Percentiles rank a stretch among this genome's conserved stretches.
Conservation (phyloP, 257 asterid species). For the Nicotiana sylvestris region DNA sequence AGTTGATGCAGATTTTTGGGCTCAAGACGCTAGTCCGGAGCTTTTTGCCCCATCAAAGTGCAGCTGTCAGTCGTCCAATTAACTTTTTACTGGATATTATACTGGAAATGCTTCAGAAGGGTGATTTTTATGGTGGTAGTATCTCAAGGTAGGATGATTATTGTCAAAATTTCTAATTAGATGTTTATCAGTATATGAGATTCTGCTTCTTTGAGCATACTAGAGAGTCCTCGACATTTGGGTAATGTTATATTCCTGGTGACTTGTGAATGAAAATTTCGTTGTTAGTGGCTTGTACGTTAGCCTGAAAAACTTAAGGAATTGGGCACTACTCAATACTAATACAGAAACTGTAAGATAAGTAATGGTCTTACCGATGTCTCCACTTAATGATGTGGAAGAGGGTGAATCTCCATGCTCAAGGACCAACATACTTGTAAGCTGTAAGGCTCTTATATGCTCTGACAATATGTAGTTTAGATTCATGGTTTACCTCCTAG, state of each 20-base stretch:
- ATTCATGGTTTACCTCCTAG: background rate
- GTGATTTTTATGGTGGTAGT: slow-evolving; percentile 36
- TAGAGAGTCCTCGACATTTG: background rate
- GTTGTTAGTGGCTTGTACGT: background rate
- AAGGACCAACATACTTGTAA: background rate
- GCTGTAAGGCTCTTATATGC: background rate
- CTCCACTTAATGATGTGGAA: background rate
- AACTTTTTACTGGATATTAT: slow-evolving; percentile 54
- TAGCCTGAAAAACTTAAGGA: slow-evolving; percentile 1
- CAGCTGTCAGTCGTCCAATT: slow-evolving; percentile 39
- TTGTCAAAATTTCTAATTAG: background rate
- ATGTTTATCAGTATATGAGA: background rate
- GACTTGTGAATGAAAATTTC: slow-evolving; percentile 1
- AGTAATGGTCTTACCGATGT: background rate
- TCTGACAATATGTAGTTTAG: background rate
- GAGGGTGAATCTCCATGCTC: background rate
- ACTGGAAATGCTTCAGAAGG: slow-evolving; percentile 55
- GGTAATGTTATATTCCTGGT: background rate
- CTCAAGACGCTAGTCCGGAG: slow-evolving; percentile 76
- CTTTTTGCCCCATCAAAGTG: slow-evolving; percentile 56
- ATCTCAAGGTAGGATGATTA: slow-evolving; percentile 43
- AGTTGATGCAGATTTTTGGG: slow-evolving; percentile 63
- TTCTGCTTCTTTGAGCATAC: background rate
- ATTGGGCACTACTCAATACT: background rate
- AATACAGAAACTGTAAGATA: background rate